Conservation (phyloP, 176 grass and related monocot genomes). For the Phoenix roebelenii region DNA sequence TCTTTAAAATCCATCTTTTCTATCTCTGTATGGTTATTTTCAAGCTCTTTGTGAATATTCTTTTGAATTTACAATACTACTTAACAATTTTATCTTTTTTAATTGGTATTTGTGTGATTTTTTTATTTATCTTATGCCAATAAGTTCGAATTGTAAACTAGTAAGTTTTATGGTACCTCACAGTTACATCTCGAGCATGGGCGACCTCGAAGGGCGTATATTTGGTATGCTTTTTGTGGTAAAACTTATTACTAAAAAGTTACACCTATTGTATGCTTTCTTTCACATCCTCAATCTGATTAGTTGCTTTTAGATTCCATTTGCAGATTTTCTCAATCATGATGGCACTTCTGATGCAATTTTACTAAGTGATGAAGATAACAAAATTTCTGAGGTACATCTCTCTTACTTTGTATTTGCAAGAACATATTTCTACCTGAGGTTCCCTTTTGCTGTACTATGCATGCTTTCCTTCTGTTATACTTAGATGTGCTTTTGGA, state of each 20-base stretch:
- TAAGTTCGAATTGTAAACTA: too few species aligned
- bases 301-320: conserved; percentile 52
- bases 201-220: conserved; percentile 46
- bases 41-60: not conserved
- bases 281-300: not conserved
- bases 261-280: not conserved
- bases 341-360: conserved; percentile 36
- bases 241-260: too few species aligned
- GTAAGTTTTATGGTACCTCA: conserved; percentile 19
- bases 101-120: too few species aligned
- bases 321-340: conserved; percentile 97
- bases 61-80: not conserved
- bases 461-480: not conserved
- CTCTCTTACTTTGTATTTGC: not conserved
- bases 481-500: too few species aligned
- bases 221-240: conserved; percentile 43
- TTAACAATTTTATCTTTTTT: too few species aligned
- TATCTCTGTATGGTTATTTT: not conserved
- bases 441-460: not conserved
- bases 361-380: conserved; percentile 39
- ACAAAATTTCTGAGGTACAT: conserved; percentile 64
- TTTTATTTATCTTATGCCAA: too few species aligned
- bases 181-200: conserved; percentile 87
- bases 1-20: not conserved
- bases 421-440: not conserved